Evolutionary conservation across 106 monocot genomes (phyloP).

Genomic region (Dioscorea dumetorum): DNA sequence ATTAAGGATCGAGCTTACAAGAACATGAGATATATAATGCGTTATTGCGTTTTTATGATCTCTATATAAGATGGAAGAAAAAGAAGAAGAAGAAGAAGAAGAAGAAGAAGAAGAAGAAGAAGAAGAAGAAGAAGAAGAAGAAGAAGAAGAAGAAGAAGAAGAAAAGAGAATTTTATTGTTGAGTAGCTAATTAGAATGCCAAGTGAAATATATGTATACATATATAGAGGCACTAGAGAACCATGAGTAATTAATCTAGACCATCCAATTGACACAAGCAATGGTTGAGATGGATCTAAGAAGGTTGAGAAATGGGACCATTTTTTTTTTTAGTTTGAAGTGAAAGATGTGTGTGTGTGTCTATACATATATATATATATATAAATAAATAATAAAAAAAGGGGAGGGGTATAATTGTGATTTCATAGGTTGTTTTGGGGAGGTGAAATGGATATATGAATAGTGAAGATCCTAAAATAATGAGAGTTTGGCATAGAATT

Average conservation of each 20-base stretch:
- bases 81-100: background rate
- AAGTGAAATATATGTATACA: background rate
- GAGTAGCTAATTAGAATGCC: background rate
- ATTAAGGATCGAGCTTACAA: background rate
- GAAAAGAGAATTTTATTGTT: slow-evolving; percentile 2
- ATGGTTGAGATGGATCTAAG: background rate
- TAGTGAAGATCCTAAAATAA: background rate
- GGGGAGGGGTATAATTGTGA: background rate
- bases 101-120: no score
- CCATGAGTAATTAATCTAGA: background rate
- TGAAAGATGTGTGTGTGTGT: background rate
- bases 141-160: background rate
- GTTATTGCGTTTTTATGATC: background rate
- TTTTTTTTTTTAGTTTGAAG: background rate
- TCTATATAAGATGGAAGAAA: background rate
- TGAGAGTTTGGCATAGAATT: background rate
- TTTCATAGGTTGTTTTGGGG: background rate
- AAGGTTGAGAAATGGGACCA: background rate
- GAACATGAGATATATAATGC: background rate
- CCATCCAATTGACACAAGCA: background rate
- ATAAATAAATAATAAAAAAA: background rate
- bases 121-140: background rate
- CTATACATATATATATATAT: no score
- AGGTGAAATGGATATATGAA: no score
- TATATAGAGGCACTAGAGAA: background rate